Conservation (phyloP, 306 rosid species). For the Dalbergia cultrata region DNA sequence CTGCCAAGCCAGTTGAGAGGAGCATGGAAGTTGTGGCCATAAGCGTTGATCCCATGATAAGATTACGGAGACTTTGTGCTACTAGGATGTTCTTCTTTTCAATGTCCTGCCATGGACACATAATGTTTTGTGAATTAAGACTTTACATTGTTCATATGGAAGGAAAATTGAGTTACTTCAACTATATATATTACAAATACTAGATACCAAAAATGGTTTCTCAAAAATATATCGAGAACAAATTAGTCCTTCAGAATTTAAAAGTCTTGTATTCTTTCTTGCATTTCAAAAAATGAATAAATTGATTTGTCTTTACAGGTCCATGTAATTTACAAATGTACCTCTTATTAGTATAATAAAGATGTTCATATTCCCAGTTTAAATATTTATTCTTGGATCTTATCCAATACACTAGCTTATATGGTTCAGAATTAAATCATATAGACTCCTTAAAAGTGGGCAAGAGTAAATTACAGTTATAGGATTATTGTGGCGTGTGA, state of each 20-base stretch:
- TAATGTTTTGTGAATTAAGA: neutral
- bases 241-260: too few species aligned
- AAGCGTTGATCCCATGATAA: slow-evolving; percentile 87
- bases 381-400: too few species aligned
- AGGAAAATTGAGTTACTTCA: neutral
- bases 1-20: slow-evolving; percentile 80
- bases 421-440: neutral
- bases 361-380: too few species aligned
- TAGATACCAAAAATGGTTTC: too few species aligned
- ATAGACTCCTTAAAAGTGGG: neutral
- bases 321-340: too few species aligned
- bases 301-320: too few species aligned
- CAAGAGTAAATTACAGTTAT: neutral
- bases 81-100: slow-evolving; percentile 92
- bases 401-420: too few species aligned
- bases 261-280: too few species aligned
- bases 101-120: slow-evolving; percentile 67
- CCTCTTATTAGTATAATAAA: too few species aligned
- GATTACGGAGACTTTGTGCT: slow-evolving; percentile 80
- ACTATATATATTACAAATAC: neutral
- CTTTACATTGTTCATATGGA: neutral
- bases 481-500: neutral
- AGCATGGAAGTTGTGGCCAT: slow-evolving; percentile 94
- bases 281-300: too few species aligned
- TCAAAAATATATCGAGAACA: too few species aligned